Conservation (phyloP, 768 basidiomycete genomes). For the Macrocybe gigantea region DNA sequence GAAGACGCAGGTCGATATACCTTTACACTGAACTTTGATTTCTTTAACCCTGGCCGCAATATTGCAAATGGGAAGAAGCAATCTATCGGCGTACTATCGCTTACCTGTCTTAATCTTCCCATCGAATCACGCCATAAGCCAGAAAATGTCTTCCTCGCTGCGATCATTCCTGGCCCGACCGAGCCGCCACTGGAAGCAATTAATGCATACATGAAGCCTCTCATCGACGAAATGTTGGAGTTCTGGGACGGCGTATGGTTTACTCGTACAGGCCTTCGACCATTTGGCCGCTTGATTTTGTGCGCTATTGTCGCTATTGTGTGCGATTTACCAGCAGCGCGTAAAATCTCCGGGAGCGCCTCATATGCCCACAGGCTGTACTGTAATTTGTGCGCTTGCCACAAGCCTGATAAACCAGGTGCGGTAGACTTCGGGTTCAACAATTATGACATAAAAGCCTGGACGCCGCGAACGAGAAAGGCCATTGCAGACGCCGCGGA, state of each 20-base stretch:
- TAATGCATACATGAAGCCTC: slow-evolving; percentile 18
- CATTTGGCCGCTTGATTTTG: slow-evolving; percentile 12
- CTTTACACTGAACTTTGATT: slow-evolving; percentile 27
- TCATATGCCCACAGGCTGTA: slow-evolving; percentile 9
- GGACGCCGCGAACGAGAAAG: background rate
- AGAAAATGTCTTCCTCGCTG: slow-evolving; percentile 29
- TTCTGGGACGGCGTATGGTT: slow-evolving; percentile 26
- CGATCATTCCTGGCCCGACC: slow-evolving; percentile 28
- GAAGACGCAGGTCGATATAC: slow-evolving; percentile 18
- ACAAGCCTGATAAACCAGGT: background rate
- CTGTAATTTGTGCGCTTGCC: slow-evolving; percentile 11
- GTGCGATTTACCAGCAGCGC: slow-evolving; percentile 30
- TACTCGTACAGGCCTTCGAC: slow-evolving; percentile 9
- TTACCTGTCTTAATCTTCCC: slow-evolving; percentile 32
- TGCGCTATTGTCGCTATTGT: slow-evolving; percentile 20
- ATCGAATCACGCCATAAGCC: slow-evolving; percentile 16
- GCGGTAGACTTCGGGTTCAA: slow-evolving; percentile 2
- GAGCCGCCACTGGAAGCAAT: slow-evolving; percentile 19
- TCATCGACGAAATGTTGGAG: slow-evolving; percentile 19
- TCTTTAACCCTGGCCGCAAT: slow-evolving; percentile 27
- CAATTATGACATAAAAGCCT: slow-evolving; percentile 10
- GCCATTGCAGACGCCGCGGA: background rate
- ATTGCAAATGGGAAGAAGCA: slow-evolving; percentile 16
- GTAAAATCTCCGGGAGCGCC: slow-evolving; percentile 16
- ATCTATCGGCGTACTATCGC: slow-evolving; percentile 23